Percentiles rank a stretch among this genome's conserved stretches.
Evolutionary conservation across 2,329 filamentous ascomycete genomes (phyloP).

Genomic region (Ophiocordyceps camponoti-floridani): DNA sequence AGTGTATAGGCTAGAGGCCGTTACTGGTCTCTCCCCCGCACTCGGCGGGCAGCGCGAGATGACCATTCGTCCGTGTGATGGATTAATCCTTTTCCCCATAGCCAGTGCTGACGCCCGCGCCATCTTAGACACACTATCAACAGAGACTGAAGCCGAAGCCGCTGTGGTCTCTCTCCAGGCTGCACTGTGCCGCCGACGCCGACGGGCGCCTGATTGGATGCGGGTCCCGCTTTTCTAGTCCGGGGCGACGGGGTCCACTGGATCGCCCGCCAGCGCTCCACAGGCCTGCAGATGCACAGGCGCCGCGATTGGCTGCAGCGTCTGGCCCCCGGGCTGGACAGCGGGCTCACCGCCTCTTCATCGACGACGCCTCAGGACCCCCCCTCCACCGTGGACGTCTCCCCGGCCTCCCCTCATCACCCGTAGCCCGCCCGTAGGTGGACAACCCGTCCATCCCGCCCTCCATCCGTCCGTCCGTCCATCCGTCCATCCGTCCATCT

Average conservation of each 20-base stretch:
- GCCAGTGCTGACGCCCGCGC: too few relatives aligned
- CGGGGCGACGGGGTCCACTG: constrained; percentile 6
- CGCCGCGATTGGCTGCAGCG: constrained; percentile 16
- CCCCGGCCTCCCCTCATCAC: too few relatives aligned
- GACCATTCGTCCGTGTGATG: too few relatives aligned
- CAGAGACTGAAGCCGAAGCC: too few relatives aligned
- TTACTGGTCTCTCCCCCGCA: not conserved
- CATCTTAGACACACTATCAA: too few relatives aligned
- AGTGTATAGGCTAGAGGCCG: not conserved
- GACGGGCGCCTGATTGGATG: constrained; percentile 2
- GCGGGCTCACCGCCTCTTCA: constrained; percentile 19
- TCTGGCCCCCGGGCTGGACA: constrained; percentile 14
- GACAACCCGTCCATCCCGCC: too few relatives aligned
- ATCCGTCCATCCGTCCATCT: too few relatives aligned
- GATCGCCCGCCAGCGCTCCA: constrained; percentile 9
- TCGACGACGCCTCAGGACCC: constrained; percentile 2
- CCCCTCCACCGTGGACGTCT: not conserved
- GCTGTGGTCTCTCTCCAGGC: too few relatives aligned
- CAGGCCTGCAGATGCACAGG: constrained; percentile 11
- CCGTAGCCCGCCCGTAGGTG: too few relatives aligned
- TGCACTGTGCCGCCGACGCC: constrained; percentile 1
- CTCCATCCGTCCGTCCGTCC: too few relatives aligned
- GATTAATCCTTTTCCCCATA: too few relatives aligned
- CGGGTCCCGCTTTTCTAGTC: not conserved
- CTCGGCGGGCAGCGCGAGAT: too few relatives aligned